phyloP scores from a whole-genome alignment of 2,329 filamentous ascomycete genomes.

The Remersonia thermophila region DNA sequence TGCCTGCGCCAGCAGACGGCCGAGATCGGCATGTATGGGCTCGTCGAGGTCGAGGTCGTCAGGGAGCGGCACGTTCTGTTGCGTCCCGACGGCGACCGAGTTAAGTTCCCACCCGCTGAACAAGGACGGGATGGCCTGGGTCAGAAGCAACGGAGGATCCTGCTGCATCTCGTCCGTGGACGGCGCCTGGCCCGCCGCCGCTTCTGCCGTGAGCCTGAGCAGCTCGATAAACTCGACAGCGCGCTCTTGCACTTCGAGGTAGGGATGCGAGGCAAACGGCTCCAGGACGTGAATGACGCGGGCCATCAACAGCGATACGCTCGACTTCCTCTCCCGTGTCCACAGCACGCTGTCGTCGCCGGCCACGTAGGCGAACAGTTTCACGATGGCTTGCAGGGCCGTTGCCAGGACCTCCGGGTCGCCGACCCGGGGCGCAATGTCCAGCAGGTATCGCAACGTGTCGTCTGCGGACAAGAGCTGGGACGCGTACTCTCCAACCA shows the following conservation, averaged over 20 bases:
- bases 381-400: slow-evolving; percentile 73
- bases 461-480: slow-evolving; percentile 58
- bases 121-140: slow-evolving; percentile 78
- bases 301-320: slow-evolving; percentile 64
- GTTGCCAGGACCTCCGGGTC: slow-evolving; percentile 59
- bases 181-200: slow-evolving; percentile 53
- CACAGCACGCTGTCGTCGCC: slow-evolving; percentile 53
- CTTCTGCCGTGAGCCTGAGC: slow-evolving; percentile 75
- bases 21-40: slow-evolving; percentile 67
- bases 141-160: slow-evolving; percentile 72
- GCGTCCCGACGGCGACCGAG: slow-evolving; percentile 71
- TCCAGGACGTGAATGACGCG: slow-evolving; percentile 75
- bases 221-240: slow-evolving; percentile 87
- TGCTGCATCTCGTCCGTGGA: slow-evolving; percentile 40
- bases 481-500: slow-evolving; percentile 78
- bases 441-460: slow-evolving; percentile 61
- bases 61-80: slow-evolving; percentile 74
- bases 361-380: slow-evolving; percentile 66
- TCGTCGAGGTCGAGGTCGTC: slow-evolving; percentile 65
- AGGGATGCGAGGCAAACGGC: slow-evolving; percentile 65
- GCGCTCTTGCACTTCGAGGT: slow-evolving; percentile 86
- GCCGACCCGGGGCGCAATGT: slow-evolving; percentile 45
- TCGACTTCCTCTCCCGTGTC: slow-evolving; percentile 61
- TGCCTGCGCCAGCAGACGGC: slow-evolving; percentile 49
- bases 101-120: slow-evolving; percentile 84